Evolutionary conservation across 2,329 filamentous ascomycete genomes (phyloP).

Genomic region (Colletotrichum euphorbiae): DNA sequence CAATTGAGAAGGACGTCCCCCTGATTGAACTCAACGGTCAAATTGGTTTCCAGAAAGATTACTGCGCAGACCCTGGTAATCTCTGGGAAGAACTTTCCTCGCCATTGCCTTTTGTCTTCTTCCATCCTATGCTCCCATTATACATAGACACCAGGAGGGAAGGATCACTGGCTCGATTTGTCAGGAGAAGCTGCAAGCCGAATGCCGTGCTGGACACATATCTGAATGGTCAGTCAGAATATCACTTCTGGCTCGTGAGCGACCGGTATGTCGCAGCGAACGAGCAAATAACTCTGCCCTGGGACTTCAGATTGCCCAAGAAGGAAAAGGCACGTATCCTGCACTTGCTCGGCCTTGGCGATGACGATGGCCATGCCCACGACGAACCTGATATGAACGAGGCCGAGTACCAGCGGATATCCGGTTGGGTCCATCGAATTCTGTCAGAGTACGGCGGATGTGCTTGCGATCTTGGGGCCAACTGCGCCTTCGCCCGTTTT

Average conservation of each 20-base stretch:
- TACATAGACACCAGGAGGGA: constrained; percentile 93
- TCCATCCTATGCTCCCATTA: constrained; percentile 88
- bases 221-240: constrained; percentile 80
- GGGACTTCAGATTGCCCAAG: constrained; percentile 75
- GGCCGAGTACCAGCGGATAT: constrained; percentile 69
- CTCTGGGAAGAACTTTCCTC: constrained; percentile 75
- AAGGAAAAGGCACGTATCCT: constrained; percentile 65
- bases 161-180: constrained; percentile 86
- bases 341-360: constrained; percentile 70
- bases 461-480: constrained; percentile 74
- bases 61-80: constrained; percentile 74
- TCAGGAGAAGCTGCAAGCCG: constrained; percentile 90
- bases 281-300: constrained; percentile 73
- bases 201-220: constrained; percentile 92
- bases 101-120: constrained; percentile 81
- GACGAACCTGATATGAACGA: constrained; percentile 68
- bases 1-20: constrained; percentile 68
- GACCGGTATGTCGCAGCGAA: constrained; percentile 77
- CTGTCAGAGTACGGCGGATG: constrained; percentile 84
- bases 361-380: constrained; percentile 64
- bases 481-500: constrained; percentile 74
- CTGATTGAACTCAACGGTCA: constrained; percentile 81
- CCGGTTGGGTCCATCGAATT: constrained; percentile 75
- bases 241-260: constrained; percentile 93
- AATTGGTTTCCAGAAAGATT: constrained; percentile 79